phyloP scores from a whole-genome alignment of 192 early-diverging fungal species.

The Chytriomyces sp. region DNA sequence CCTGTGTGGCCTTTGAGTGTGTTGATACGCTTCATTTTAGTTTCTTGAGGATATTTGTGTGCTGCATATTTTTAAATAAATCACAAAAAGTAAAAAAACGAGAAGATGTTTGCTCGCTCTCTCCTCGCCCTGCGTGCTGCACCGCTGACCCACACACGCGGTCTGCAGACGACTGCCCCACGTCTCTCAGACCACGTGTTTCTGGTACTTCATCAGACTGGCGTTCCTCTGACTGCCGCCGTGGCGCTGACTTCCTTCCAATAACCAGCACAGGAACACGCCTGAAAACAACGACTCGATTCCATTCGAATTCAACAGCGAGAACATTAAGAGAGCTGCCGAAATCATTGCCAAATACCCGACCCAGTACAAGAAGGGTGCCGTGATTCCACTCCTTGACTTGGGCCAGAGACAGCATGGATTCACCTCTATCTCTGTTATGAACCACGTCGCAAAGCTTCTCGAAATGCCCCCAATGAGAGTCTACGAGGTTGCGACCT shows the following conservation, averaged over 20 bases:
- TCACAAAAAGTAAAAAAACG: too few relatives aligned
- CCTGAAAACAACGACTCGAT: constrained; percentile 68
- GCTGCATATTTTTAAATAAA: too few relatives aligned
- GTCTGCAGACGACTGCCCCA: constrained; percentile 3
- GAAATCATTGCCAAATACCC: constrained; percentile 94
- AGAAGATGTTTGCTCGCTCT: too few relatives aligned
- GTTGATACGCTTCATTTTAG: constrained; percentile 14
- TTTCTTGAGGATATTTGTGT: too few relatives aligned
- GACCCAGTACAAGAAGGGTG: constrained; percentile 97
- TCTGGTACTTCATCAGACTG: neutral
- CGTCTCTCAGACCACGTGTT: constrained; percentile 15
- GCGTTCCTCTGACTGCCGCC: neutral
- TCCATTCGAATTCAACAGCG: constrained; percentile 83
- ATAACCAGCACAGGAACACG: constrained; percentile 50
- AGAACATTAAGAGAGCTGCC: constrained; percentile 78
- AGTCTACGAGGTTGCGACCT: constrained; percentile 99
- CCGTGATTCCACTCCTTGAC: constrained; percentile 93
- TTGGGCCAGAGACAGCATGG: constrained; percentile 95
- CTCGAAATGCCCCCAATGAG: constrained; percentile 97
- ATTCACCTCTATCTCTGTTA: constrained; percentile 91
- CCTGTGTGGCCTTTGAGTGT: constrained; percentile 69
- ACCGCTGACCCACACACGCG: neutral
- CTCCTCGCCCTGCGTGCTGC: neutral
- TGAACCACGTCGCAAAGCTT: constrained; percentile 95
- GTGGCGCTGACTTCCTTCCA: neutral